phyloP scores from a whole-genome alignment of 768 basidiomycete species.

The Lactarius psammicola region DNA sequence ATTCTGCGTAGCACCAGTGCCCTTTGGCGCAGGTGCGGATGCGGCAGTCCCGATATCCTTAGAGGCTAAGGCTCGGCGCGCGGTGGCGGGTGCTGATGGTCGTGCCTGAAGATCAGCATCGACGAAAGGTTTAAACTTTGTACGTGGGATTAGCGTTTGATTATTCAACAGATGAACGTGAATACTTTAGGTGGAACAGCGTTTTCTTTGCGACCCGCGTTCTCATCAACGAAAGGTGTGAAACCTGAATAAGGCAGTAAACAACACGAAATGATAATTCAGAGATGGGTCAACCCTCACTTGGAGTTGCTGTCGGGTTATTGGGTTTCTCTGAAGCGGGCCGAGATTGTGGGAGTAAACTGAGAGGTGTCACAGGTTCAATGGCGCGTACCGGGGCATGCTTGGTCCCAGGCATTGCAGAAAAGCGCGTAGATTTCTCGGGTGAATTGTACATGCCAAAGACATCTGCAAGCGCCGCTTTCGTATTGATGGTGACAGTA shows the following conservation, averaged over 20 bases:
- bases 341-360: constrained; percentile 28
- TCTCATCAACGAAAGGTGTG: constrained; percentile 70
- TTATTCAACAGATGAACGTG: not conserved
- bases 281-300: constrained; percentile 31
- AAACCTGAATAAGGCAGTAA: constrained; percentile 44
- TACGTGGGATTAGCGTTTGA: not conserved
- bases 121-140: constrained; percentile 65
- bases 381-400: constrained; percentile 69
- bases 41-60: constrained; percentile 46
- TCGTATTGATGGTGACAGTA: constrained; percentile 95
- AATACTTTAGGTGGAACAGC: constrained; percentile 31
- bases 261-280: not conserved
- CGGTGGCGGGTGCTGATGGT: constrained; percentile 36
- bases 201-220: constrained; percentile 46
- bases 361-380: constrained; percentile 48
- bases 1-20: constrained; percentile 34
- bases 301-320: constrained; percentile 37
- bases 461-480: constrained; percentile 90
- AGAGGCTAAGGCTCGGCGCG: constrained; percentile 47
- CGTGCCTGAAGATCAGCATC: constrained; percentile 51
- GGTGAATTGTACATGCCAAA: constrained; percentile 96
- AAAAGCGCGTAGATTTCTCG: constrained; percentile 62
- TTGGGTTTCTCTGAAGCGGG: constrained; percentile 33
- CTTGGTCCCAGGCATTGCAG: constrained; percentile 57
- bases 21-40: constrained; percentile 24